phyloP scores from a whole-genome alignment of 202 grass and related monocot genomes.

The Carex sylvatica region DNA sequence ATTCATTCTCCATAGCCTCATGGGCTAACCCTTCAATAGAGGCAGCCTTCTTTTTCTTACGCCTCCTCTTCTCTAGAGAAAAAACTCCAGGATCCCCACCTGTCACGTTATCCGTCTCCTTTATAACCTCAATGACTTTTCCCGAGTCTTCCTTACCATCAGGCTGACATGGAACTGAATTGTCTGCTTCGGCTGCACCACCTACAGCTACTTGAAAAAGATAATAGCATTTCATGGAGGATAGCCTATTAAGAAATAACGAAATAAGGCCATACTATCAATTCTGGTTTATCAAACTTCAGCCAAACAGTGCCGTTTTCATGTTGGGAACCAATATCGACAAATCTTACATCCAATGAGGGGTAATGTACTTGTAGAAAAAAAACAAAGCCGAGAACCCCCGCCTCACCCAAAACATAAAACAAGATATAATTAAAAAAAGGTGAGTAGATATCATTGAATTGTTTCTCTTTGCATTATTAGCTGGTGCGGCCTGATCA shows the following conservation, averaged over 20 bases:
- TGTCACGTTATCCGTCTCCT: neutral
- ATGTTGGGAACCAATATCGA: neutral
- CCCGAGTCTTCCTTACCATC: neutral
- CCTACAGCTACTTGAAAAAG: neutral
- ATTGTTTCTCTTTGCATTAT: neutral
- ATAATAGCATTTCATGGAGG: neutral
- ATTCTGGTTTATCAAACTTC: neutral
- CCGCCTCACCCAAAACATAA: neutral
- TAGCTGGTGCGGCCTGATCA: neutral
- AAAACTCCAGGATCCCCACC: neutral
- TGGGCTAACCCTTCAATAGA: neutral
- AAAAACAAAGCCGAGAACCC: neutral
- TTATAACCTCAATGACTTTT: neutral
- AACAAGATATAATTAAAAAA: neutral
- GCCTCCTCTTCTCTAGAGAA: constrained; percentile 24
- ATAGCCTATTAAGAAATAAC: neutral
- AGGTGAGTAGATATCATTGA: neutral
- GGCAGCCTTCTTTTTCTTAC: constrained; percentile 13
- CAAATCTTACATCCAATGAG: neutral
- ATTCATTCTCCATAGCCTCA: neutral
- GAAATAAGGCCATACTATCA: neutral
- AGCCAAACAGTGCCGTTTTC: neutral
- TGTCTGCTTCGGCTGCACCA: neutral
- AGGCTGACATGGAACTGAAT: neutral
- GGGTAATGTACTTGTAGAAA: neutral